These are phyloP conservation scores for Scheffersomyces segobiensis DNA, from an alignment of 1,139 yeast species.

Conservation along the genomic window DNA sequence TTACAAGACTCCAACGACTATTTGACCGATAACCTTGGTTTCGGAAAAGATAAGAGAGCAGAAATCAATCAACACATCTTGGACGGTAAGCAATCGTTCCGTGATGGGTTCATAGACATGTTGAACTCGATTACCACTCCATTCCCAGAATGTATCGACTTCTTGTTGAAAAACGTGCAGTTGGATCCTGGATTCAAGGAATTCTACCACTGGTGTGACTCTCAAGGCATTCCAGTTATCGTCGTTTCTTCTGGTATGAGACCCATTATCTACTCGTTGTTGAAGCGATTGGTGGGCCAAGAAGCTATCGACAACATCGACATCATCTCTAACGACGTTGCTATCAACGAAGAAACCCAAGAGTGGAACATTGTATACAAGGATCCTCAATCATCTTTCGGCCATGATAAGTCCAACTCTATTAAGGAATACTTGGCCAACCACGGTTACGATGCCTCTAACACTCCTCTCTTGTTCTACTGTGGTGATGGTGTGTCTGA, in stretches of 20 bases:
- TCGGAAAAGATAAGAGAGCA: conserved; percentile 69
- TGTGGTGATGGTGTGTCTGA: conserved; percentile 98
- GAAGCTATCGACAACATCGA: conserved; percentile 73
- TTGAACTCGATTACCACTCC: conserved; percentile 75
- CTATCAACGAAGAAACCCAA: conserved; percentile 46
- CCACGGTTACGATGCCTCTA: conserved; percentile 34
- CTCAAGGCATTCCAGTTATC: conserved; percentile 70
- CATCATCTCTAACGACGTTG: conserved; percentile 80
- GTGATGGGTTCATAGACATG: conserved; percentile 85
- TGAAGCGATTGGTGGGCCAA: conserved; percentile 71
- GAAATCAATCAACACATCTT: conserved; percentile 72
- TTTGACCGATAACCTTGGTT: conserved; percentile 85
- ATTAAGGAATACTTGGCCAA: conserved; percentile 63
- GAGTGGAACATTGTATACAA: conserved; percentile 83
- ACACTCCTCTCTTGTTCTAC: conserved; percentile 56
- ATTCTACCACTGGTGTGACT: conserved; percentile 78
- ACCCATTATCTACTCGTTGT: conserved; percentile 80
- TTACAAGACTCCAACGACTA: conserved; percentile 87
- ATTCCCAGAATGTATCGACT: conserved; percentile 78
- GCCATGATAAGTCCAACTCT: conserved; percentile 90
- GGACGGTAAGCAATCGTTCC: conserved; percentile 65
- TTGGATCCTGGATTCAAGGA: conserved; percentile 89
- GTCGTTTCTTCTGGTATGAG: conserved; percentile 91
- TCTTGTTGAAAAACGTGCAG: conserved; percentile 57
- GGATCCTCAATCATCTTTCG: conserved; percentile 79